Conservation (phyloP, 179 eudicot species). For the Pouteria campechiana region DNA sequence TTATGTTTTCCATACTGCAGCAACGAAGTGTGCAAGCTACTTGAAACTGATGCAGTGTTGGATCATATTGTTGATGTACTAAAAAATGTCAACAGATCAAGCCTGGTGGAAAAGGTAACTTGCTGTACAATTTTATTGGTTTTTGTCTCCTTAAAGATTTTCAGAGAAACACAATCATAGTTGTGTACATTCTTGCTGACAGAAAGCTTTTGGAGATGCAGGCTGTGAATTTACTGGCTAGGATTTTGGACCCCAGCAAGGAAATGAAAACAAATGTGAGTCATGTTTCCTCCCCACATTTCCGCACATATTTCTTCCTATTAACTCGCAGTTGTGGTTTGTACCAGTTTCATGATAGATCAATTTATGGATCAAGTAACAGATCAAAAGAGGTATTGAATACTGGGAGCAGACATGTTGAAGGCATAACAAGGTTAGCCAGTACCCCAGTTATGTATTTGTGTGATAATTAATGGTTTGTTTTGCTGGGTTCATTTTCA, state of each 20-base stretch:
- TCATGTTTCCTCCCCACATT: background rate
- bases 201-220: constrained; percentile 23
- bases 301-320: background rate
- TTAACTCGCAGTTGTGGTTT: background rate
- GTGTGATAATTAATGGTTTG: no score
- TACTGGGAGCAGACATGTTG: no score
- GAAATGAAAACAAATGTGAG: constrained; percentile 60
- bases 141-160: constrained; percentile 1
- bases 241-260: constrained; percentile 61
- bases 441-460: no score
- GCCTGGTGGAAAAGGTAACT: constrained; percentile 40
- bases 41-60: constrained; percentile 46
- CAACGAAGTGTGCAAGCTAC: constrained; percentile 39
- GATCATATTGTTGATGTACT: constrained; percentile 32
- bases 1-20: constrained; percentile 24
- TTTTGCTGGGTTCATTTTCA: no score
- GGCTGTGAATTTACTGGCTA: constrained; percentile 54
- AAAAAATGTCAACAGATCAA: constrained; percentile 25
- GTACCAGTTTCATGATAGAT: constrained; percentile 42
- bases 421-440: no score
- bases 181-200: constrained; percentile 5
- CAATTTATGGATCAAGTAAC: constrained; percentile 42
- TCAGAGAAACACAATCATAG: background rate
- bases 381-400: no score
- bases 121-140: background rate